Evolutionary conservation across 768 basidiomycete genomes (phyloP).

Genomic region (Boletus fagicola): DNA sequence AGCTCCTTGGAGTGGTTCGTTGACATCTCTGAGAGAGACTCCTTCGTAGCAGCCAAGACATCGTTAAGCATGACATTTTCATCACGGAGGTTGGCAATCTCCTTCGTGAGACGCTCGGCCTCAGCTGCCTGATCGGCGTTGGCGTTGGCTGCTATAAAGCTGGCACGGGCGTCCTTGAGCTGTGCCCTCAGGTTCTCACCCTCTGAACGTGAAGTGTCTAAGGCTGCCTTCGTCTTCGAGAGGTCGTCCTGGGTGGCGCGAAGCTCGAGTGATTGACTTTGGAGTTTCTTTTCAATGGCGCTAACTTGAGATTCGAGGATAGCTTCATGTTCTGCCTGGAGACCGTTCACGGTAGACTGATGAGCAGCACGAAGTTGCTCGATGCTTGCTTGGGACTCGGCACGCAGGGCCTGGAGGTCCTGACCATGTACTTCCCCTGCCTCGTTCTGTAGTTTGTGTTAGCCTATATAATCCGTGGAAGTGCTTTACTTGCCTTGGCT

Average conservation of each 20-base stretch:
- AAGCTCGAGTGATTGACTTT: constrained; percentile 63
- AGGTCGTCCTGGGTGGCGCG: constrained; percentile 87
- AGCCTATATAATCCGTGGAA: background rate
- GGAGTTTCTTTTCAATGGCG: constrained; percentile 60
- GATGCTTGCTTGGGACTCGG: constrained; percentile 60
- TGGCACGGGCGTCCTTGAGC: constrained; percentile 58
- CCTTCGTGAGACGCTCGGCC: constrained; percentile 52
- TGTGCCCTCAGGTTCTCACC: constrained; percentile 57
- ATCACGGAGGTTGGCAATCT: constrained; percentile 62
- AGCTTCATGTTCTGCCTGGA: constrained; percentile 65
- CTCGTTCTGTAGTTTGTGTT: constrained; percentile 49
- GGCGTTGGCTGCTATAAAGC: constrained; percentile 40
- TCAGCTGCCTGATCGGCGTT: constrained; percentile 53
- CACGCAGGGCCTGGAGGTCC: constrained; percentile 71
- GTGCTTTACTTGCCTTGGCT: constrained; percentile 57
- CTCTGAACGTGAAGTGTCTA: constrained; percentile 53
- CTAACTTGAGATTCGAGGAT: constrained; percentile 55
- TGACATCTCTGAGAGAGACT: constrained; percentile 67
- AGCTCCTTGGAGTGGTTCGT: constrained; percentile 68
- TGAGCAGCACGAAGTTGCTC: constrained; percentile 69
- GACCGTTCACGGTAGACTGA: constrained; percentile 53
- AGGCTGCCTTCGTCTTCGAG: constrained; percentile 62
- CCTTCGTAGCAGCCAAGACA: constrained; percentile 64
- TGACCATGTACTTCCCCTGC: constrained; percentile 66
- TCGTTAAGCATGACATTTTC: constrained; percentile 66